Evolutionary conservation across 805 yeast genomes (phyloP).

Genomic region (Lipomyces japonicus): DNA sequence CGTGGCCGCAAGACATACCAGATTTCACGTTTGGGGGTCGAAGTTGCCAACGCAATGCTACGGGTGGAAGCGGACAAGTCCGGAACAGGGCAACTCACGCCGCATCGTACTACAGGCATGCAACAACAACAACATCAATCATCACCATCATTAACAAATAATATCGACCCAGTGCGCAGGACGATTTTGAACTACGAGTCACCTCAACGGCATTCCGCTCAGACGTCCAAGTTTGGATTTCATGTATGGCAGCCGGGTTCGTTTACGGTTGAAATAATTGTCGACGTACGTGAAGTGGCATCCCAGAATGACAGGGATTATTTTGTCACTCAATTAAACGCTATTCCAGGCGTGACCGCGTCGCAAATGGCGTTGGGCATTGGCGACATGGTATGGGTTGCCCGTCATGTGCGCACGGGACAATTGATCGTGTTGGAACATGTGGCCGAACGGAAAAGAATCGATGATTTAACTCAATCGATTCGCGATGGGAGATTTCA

Average conservation of each 20-base stretch:
- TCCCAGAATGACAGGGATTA: slow-evolving; percentile 65
- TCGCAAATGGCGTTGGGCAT: slow-evolving; percentile 61
- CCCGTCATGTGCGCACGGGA: slow-evolving; percentile 54
- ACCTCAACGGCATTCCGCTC: slow-evolving; percentile 30
- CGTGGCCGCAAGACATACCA: slow-evolving; percentile 50
- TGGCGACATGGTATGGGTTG: slow-evolving; percentile 91
- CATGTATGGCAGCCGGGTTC: slow-evolving; percentile 57
- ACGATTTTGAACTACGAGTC: slow-evolving; percentile 6
- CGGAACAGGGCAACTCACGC: too few species aligned
- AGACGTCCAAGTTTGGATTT: slow-evolving; percentile 9
- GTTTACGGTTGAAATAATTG: slow-evolving; percentile 56
- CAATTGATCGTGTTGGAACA: slow-evolving; percentile 69
- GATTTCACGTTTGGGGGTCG: slow-evolving; percentile 61
- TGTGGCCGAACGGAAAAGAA: slow-evolving; percentile 84
- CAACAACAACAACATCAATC: neutral
- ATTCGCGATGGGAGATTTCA: slow-evolving; percentile 83
- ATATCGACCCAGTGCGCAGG: too few species aligned
- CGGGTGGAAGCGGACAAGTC: slow-evolving; percentile 15
- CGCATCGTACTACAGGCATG: neutral
- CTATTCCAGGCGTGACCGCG: slow-evolving; percentile 46
- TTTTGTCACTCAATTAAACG: slow-evolving; percentile 54
- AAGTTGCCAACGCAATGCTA: slow-evolving; percentile 52
- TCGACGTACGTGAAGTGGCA: slow-evolving; percentile 82
- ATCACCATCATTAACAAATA: neutral
- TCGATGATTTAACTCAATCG: slow-evolving; percentile 79